These are phyloP conservation scores for Xylaria curta DNA, from an alignment of 495 filamentous ascomycete genomes.

Conservation along the genomic window DNA sequence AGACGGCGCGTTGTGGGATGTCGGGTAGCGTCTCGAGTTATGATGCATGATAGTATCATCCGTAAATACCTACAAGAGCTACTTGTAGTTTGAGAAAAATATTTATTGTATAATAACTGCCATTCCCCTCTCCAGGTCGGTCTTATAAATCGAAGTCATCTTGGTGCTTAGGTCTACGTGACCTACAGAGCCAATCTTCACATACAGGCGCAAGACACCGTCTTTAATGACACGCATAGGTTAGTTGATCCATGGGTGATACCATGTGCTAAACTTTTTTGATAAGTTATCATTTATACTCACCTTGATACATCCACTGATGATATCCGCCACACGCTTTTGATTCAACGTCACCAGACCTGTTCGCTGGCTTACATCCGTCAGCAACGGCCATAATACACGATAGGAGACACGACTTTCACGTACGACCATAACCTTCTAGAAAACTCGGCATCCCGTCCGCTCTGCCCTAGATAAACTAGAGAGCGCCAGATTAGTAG, in stretches of 20 bases:
- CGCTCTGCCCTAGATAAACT: constrained; percentile 49
- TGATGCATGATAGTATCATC: not conserved
- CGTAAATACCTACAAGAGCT: not conserved
- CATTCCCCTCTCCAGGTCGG: not conserved
- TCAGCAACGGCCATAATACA: not conserved
- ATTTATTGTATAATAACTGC: not conserved
- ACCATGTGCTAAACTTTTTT: not conserved
- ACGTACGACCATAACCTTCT: constrained; percentile 37
- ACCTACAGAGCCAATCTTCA: no score
- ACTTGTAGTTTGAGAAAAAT: not conserved
- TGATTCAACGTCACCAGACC: no score
- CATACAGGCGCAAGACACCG: no score
- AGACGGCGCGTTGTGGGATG: not conserved
- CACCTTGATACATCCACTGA: no score
- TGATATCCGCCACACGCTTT: not conserved
- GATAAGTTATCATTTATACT: not conserved
- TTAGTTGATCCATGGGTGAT: not conserved
- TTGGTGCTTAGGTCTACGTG: not conserved
- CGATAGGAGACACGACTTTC: not conserved
- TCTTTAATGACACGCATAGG: no score
- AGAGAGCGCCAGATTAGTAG: constrained; percentile 45
- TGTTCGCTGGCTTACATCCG: no score
- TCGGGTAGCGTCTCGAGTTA: not conserved
- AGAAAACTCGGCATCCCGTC: constrained; percentile 50
- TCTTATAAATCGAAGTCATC: not conserved